A percentile compares a stretch with the other conserved stretches of the same genome.
Evolutionary conservation across 106 monocot species (phyloP).

Genomic region (Apostasia shenzhenica): DNA sequence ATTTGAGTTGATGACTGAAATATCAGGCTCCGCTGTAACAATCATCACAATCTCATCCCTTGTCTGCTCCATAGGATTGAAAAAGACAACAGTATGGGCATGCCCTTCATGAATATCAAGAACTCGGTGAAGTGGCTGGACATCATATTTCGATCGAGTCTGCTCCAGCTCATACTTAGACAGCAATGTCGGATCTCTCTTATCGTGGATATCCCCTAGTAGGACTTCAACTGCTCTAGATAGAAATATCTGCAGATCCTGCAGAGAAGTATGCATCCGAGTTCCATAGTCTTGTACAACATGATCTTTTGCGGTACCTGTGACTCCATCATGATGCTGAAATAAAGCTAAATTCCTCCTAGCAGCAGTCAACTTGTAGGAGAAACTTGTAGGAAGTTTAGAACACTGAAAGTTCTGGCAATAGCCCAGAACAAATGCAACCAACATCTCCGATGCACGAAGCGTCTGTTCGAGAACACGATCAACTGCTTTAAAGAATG

Average conservation of each 20-base stretch:
- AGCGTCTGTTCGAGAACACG: conserved; percentile 89
- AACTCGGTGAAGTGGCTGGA: conserved; percentile 66
- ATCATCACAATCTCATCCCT: conserved; percentile 90
- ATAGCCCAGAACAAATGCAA: conserved; percentile 69
- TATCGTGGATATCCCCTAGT: conserved; percentile 51
- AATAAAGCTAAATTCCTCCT: conserved; percentile 95
- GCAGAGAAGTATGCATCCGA: conserved; percentile 81
- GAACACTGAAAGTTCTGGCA: conserved; percentile 73
- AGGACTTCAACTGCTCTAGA: conserved; percentile 73
- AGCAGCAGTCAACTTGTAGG: conserved; percentile 88
- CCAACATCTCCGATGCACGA: conserved; percentile 84
- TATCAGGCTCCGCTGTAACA: conserved; percentile 52
- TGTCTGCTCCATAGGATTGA: conserved; percentile 83
- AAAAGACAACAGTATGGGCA: conserved; percentile 50
- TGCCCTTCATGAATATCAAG: conserved; percentile 38
- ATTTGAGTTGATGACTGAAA: conserved; percentile 57
- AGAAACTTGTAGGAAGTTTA: conserved; percentile 67
- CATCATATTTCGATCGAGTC: conserved; percentile 78
- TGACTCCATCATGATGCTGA: conserved; percentile 97
- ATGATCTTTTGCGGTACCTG: conserved; percentile 94
- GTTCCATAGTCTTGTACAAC: conserved; percentile 86
- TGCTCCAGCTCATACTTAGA: conserved; percentile 74
- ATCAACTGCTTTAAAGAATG: conserved; percentile 97
- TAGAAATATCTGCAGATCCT: conserved; percentile 86
- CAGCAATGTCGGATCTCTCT: conserved; percentile 53